Evolutionary conservation across 164 flowering plant genomes (phyloP), one percentile per base, ranked within the genome.

Genomic region (Cinnamomum chago): DNA sequence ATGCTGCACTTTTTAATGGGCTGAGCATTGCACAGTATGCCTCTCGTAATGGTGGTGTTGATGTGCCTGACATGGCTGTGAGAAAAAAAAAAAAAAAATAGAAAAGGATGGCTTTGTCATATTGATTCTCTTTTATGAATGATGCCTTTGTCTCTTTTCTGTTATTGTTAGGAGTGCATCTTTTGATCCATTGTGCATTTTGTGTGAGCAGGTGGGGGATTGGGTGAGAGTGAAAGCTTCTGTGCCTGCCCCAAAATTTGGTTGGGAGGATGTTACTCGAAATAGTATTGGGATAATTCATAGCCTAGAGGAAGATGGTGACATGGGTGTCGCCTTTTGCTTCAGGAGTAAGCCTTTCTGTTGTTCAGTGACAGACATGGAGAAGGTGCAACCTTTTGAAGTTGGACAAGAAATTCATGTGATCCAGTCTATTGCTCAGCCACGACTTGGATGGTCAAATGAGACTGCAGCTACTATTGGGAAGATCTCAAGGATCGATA

Each of bases 371-470:
- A 94, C 99, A 67, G 99, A 96, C 86, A 86, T 93, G 74, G 99
- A 95, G 85, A 93, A 91, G 78, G 94, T 90, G 24, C 84, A 83
- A 77, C 90, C 95, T 75, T 93, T 91, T 83, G 97, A 93, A 84
- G 82, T 91, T 64, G 99, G 97, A 65, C 95, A 92, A 85, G 97
- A 89, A 82, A 90, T 95, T 78, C 97, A 90, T 80, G 78, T 95
- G 78, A 79, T 85, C 81, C 81, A 93, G 10, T 87, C 98, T 73
- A 84, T 95, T 52, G 50, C 86, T 71, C 97, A 91, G 81, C 99
- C 99, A 50, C 90, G 97, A 68, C 97, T 95, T 72, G 99, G 99
- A 71, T 95, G 99, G 99, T 92, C 99, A 75, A 83, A 88, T 79
- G 97, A 95, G 85, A 85, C 89, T 78, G 88, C 95, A 0, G 98